Evolutionary conservation across 805 yeast genomes (phyloP), one percentile per base, ranked within the genome.

Genomic region (Candida golubevii): DNA sequence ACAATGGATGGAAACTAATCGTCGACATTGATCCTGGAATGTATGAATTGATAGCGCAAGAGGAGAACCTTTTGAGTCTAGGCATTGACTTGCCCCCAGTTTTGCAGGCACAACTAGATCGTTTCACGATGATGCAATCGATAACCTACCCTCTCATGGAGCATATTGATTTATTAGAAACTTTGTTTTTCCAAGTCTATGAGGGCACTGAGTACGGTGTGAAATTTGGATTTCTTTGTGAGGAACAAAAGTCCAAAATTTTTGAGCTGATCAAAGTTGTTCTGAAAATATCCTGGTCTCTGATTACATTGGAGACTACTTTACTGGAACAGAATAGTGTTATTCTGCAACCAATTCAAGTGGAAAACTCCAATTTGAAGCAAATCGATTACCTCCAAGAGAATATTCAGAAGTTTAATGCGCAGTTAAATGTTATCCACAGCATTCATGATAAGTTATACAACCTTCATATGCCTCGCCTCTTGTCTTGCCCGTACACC

Each of bases 41-140:
- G 26, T n/a, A 23, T 27, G 28, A 15, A 8, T 33, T 46, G 26
- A 29, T 48, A 13, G 15, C 33, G 6, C 48, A 53, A 29, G 45
- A 42, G 7, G 42, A 48, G 13, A 41, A 30, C 9, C 42, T 53
- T 28, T 28, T 47, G 18, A 39, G 71, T 48, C 59, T 80, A 48
- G 81, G 78, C 0, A 78, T 72, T 54, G 76, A 74, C 8, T 62
- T 88, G 0, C 91, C 96, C 0, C 75, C 75, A 26, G 54, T 69
- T 6, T 47, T 85, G 2, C 49, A 66, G 11, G 55, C 74, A 1
- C 71, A 67, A 26, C 70, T 87, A 1, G 70, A 78, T 36, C 74
- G 70, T 28, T 67, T 82, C 2, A 69, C 76, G 44, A 64, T 70
- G 28, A 55, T 84, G 0, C 74, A 80, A 40, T 88, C 90, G 0